Evolutionary conservation across 306 rosid species (phyloP), one percentile per base, ranked within the genome.

Genomic region (Parietaria judaica): DNA sequence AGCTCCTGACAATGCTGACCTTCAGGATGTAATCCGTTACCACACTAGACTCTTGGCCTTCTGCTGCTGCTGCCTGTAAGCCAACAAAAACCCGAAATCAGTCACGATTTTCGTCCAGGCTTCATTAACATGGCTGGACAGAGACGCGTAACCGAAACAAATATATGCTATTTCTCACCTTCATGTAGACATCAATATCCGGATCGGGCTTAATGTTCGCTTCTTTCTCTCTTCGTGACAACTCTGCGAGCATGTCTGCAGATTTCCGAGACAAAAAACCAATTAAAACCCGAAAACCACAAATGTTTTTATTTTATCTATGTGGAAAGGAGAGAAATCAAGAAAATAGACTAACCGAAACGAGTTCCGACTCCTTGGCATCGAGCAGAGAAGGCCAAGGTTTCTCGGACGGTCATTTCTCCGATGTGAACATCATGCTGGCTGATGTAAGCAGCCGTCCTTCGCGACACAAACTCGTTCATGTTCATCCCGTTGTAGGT

Each of bases 351-450:
- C 72, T 23, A 10, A 79, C 80, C 84, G 5, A 69, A 66, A 13
- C 76, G 71, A 7, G 73, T 52, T 44, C 78, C 81, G n/a, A 76
- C 84, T 31, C 84, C 79, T 37, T 75, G 81, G 66, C 81, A 72
- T 54, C 74, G 73, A 7, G 78, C 81, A n/a, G 84, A 73, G 5
- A 80, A 80, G 45, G 75, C 81, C 51, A 76, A 54, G 6, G 84
- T 80, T 56, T 80, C 84, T 35, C 81, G 54, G 1, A 80, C 84
- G 36, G 84, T 76, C 81, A 79, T 72, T 69, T 80, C 81, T 43
- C 70, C 66, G 44, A 69, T 57, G 69, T 80, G 84, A 5, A 49
- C 14, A 69, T 76, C 84, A 56, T 72, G 45, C 57, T 79, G 80
- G 62, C 84, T 75, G 39, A 65, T 72, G 51, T 74, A 75, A 9